Percentiles rank a stretch among this genome's conserved stretches.
These are phyloP conservation scores for Borealophlyctis nickersoniae DNA, from an alignment of 192 early-diverging fungal genomes.

Conservation along the genomic window DNA sequence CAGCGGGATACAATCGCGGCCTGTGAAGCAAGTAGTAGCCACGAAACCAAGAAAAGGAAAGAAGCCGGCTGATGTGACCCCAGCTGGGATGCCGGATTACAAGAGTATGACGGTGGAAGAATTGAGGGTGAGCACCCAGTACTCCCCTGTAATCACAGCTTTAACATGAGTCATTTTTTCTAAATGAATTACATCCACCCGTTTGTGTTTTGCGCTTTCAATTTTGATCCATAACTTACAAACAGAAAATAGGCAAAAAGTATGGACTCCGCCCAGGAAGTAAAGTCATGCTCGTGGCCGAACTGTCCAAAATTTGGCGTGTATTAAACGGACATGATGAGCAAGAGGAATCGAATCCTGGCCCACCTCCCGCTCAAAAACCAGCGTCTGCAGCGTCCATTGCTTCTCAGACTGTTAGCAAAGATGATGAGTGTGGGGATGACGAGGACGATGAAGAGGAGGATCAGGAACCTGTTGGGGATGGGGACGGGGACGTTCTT, in stretches of 20 bases:
- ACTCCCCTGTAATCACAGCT: no score
- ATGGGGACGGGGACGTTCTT: neutral
- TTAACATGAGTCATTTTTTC: neutral
- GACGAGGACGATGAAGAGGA: neutral
- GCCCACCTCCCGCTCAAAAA: no score
- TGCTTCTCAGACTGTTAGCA: neutral
- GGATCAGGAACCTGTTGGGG: neutral
- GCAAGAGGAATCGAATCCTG: neutral
- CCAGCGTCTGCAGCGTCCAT: neutral
- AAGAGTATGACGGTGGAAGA: neutral
- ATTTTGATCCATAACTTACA: no score
- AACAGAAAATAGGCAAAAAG: neutral
- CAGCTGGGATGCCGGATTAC: neutral
- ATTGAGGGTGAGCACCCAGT: neutral
- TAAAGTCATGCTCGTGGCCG: neutral
- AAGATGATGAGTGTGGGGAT: neutral
- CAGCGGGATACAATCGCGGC: no score
- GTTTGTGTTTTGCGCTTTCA: neutral
- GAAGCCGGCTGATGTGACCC: no score
- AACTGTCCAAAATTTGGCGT: neutral
- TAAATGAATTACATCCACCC: neutral
- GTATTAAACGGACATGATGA: neutral
- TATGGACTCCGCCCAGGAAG: neutral
- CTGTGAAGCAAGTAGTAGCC: no score
- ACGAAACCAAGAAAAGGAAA: no score